Conservation (phyloP, 164 flowering plant species). For the Saururus chinensis region DNA sequence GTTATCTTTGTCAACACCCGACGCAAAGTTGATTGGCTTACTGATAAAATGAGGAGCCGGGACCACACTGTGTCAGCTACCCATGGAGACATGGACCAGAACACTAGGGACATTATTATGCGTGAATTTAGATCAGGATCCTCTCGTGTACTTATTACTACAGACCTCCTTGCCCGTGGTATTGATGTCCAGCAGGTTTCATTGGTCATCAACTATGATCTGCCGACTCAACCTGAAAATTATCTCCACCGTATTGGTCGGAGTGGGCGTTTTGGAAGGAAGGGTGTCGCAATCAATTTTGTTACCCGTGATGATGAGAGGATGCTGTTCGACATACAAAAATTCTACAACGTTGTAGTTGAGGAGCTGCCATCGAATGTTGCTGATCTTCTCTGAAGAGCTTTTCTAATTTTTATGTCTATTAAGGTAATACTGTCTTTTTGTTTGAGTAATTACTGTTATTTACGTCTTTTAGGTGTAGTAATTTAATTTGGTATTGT, state of each 20-base stretch:
- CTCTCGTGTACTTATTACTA: slow-evolving; percentile 57
- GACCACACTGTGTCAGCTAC: slow-evolving; percentile 72
- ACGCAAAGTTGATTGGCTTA: slow-evolving; percentile 72
- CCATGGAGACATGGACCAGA: slow-evolving; percentile 74
- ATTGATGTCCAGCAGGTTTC: slow-evolving; percentile 70
- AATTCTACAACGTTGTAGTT: slow-evolving; percentile 47
- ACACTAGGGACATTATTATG: slow-evolving; percentile 58
- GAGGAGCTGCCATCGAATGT: slow-evolving; percentile 66
- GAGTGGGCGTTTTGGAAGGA: slow-evolving; percentile 63
- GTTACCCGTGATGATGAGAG: slow-evolving; percentile 45
- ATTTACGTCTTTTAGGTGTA: slow-evolving; percentile 3
- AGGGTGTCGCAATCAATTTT: slow-evolving; percentile 64
- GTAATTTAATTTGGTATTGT: slow-evolving; percentile 6
- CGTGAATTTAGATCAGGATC: slow-evolving; percentile 63
- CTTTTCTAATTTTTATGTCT: slow-evolving; percentile 6
- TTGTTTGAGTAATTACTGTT: slow-evolving; percentile 10
- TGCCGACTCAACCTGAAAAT: slow-evolving; percentile 65
- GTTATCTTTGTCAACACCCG: slow-evolving; percentile 86
- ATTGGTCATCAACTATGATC: slow-evolving; percentile 56
- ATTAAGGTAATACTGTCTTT: slow-evolving; percentile 2
- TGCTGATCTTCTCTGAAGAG: slow-evolving; percentile 52
- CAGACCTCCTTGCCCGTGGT: slow-evolving; percentile 65
- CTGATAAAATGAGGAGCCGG: slow-evolving; percentile 54
- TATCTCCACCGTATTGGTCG: slow-evolving; percentile 66
- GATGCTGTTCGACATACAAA: slow-evolving; percentile 58